Evolutionary conservation across 1,139 yeast species (phyloP).

Genomic region (Scheffersomyces stambukii): DNA sequence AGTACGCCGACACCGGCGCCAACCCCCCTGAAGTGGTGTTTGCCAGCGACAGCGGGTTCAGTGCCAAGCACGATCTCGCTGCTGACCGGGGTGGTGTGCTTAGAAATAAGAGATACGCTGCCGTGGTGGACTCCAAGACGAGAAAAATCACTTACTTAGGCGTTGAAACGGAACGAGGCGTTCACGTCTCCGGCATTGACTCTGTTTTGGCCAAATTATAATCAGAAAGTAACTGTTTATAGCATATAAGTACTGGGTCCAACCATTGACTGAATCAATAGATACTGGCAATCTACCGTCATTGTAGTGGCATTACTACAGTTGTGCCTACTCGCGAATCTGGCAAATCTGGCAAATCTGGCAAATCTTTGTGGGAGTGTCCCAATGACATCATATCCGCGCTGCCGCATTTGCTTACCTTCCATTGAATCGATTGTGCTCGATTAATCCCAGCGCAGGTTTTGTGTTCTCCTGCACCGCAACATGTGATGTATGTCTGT

Average conservation of each 20-base stretch:
- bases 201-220: conserved; percentile 14
- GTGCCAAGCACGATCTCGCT: conserved; percentile 39
- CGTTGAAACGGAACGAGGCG: conserved; percentile 25
- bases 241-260: background rate
- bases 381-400: too few relatives aligned
- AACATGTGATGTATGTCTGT: too few relatives aligned
- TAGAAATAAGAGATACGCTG: conserved; percentile 73
- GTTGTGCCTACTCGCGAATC: too few relatives aligned
- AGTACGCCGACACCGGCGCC: conserved; percentile 18
- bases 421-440: too few relatives aligned
- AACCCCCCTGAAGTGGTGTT: conserved; percentile 48
- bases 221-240: too few relatives aligned
- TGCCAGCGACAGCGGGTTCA: conserved; percentile 70
- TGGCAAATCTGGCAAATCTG: too few relatives aligned
- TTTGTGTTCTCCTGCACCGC: too few relatives aligned
- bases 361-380: too few relatives aligned
- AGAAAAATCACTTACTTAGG: conserved; percentile 15
- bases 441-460: too few relatives aligned
- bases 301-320: too few relatives aligned
- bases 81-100: conserved; percentile 55
- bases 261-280: background rate
- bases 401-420: too few relatives aligned
- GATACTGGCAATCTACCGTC: too few relatives aligned
- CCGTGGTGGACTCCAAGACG: conserved; percentile 47
- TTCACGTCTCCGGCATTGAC: conserved; percentile 23